A percentile compares a stretch with the other conserved stretches of the same genome.
phyloP scores from a whole-genome alignment of 495 filamentous ascomycete species.

The Pseudevernia furfuracea region DNA sequence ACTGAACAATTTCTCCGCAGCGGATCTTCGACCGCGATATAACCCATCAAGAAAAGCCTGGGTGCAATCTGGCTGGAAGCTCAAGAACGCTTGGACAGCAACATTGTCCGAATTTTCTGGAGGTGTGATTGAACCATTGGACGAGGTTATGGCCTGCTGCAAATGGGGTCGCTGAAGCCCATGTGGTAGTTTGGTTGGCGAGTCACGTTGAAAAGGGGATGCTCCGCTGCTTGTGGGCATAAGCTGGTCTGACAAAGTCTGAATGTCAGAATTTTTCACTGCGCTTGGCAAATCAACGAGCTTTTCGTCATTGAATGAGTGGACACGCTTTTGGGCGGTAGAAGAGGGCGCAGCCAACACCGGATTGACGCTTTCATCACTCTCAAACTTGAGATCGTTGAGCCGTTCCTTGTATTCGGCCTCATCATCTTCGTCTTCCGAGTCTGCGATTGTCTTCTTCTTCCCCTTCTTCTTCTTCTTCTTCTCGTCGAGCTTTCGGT shows the following conservation, averaged over 20 bases:
- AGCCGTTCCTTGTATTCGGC: slow-evolving; percentile 27
- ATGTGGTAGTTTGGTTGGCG: slow-evolving; percentile 28
- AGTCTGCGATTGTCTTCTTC: slow-evolving; percentile 35
- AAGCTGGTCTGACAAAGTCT: slow-evolving; percentile 16
- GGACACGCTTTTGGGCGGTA: neutral
- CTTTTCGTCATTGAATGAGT: neutral
- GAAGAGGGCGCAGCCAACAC: slow-evolving; percentile 5
- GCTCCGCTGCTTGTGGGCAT: slow-evolving; percentile 21
- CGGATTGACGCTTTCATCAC: slow-evolving; percentile 30
- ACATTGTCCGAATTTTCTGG: slow-evolving; percentile 23
- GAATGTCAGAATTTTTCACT: neutral
- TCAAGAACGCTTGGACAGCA: slow-evolving; percentile 26
- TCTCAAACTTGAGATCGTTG: slow-evolving; percentile 21
- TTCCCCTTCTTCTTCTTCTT: slow-evolving; percentile 16
- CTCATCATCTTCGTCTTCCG: slow-evolving; percentile 40
- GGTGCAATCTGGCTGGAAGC: slow-evolving; percentile 23
- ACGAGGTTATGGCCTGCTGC: neutral
- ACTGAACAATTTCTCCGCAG: slow-evolving; percentile 19
- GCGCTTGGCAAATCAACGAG: neutral
- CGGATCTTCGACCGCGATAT: slow-evolving; percentile 18
- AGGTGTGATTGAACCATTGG: neutral
- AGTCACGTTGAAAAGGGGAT: slow-evolving; percentile 33
- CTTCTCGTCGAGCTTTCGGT: neutral
- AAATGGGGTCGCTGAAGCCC: neutral
- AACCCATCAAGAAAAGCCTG: slow-evolving; percentile 22